Evolutionary conservation across 495 filamentous ascomycete species (phyloP), one percentile per base, ranked within the genome.

Genomic region (Hapsidospora chrysogenum): DNA sequence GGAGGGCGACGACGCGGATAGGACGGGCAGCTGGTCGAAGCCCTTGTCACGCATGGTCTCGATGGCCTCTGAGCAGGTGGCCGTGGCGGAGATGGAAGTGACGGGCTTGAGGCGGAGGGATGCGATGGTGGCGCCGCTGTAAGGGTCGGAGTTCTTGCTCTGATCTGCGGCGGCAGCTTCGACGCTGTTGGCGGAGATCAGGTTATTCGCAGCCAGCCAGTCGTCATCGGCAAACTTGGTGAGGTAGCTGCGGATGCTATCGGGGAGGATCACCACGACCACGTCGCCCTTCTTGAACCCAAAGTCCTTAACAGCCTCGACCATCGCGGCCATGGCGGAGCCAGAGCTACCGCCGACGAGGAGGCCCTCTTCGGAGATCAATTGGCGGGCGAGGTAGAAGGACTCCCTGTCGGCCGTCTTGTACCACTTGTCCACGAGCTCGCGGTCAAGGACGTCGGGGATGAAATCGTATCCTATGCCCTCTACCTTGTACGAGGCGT

Each of bases 381-480:
- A 59, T 29, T 85, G 73, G 15, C 89, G 72, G 8, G 89, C 81
- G 50, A 81, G 87, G 38, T 74, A 63, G 56, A 99, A 99, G 15
- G 84, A 85, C 48, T 93, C 85, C 39, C 71, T 73, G 43, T 99
- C 89, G 26, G 82, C 81, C 2, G 89, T 96, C 67, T 99, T 99
- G 56, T 94, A 92, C 89, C 89, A 99, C 44, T 77, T 76, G 51
- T 93, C 77, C n/a, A 99, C 80, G 16, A 66, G 51, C 7, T 74
- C 51, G 41, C 76, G 82, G 45, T 92, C 78, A 17, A 99, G 68
- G 1, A 99, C 89, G 25, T 94, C 79, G 4, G 89, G 89, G 35
- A 96, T 80, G 49, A 99, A 99, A 50, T 99, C 89, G 50, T 99
- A 99, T 16, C 89, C 89, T 48, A 99, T 96, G 15, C 89, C 89